A percentile compares a stretch with the other conserved stretches of the same genome.
Evolutionary conservation across 2,329 filamentous ascomycete species (phyloP).

Genomic region (Fusarium multiceps): DNA sequence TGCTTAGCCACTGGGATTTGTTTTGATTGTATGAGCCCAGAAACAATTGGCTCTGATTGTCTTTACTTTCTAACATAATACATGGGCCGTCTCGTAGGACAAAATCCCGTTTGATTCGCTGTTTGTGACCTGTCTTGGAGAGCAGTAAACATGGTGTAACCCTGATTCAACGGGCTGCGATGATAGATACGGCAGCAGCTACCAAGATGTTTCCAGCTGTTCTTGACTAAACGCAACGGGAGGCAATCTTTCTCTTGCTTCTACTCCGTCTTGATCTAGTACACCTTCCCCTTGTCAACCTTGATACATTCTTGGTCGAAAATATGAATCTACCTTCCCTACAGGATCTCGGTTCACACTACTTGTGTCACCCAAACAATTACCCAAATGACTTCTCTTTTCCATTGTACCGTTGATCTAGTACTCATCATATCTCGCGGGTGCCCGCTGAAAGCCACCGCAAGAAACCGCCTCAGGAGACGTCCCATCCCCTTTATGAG

Average conservation of each 20-base stretch:
- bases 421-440: slow-evolving; percentile 16
- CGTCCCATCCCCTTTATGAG: background rate
- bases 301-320: background rate
- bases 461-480: background rate
- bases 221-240: background rate
- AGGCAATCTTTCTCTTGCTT: background rate
- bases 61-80: background rate
- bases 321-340: background rate
- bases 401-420: background rate
- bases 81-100: background rate
- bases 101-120: background rate
- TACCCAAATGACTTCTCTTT: background rate
- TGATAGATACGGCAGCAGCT: background rate
- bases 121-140: background rate
- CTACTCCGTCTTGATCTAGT: background rate
- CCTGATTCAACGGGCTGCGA: background rate
- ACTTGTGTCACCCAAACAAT: slow-evolving; percentile 5
- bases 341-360: background rate
- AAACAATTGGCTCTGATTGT: background rate
- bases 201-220: background rate
- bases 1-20: background rate
- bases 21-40: background rate
- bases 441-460: slow-evolving; percentile 17
- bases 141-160: slow-evolving; percentile 9
- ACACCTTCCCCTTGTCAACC: background rate